Evolutionary conservation across 805 yeast genomes (phyloP).

Genomic region (Candida maltosa): DNA sequence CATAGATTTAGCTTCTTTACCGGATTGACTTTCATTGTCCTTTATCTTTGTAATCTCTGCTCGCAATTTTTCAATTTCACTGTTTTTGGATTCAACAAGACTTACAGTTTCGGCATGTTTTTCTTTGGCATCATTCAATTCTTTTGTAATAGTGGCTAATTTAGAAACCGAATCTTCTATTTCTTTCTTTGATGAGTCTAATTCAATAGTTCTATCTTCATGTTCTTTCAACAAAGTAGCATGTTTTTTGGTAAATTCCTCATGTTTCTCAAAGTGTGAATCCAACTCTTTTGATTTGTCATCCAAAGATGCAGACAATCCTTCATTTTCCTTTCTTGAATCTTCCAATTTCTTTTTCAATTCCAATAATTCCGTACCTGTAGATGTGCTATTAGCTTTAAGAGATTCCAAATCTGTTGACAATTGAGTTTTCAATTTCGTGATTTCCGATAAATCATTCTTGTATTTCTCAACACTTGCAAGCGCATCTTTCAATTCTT

Average conservation of each 20-base stretch:
- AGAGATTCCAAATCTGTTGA: neutral
- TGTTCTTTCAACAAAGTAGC: neutral
- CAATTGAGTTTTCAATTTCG: neutral
- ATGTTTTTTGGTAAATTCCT: neutral
- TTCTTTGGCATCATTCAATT: neutral
- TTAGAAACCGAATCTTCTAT: neutral
- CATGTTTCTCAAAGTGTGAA: neutral
- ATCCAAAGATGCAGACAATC: neutral
- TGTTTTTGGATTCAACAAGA: neutral
- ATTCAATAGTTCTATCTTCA: neutral
- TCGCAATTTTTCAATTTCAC: neutral
- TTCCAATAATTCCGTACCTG: constrained; percentile 2
- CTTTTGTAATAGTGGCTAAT: neutral
- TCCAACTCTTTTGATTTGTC: constrained; percentile 5
- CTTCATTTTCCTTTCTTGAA: neutral
- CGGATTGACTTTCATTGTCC: neutral
- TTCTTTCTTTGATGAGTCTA: neutral
- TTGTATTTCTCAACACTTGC: neutral
- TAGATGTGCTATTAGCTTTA: neutral
- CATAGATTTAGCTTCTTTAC: neutral
- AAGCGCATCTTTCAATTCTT: neutral
- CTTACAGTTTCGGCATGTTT: neutral
- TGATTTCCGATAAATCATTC: neutral
- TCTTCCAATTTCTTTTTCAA: constrained; percentile 2
- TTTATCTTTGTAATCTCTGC: constrained; percentile 1